Evolutionary conservation across 371 early-diverging fungal genomes (phyloP).

Genomic region (Mucor circinelloides): DNA sequence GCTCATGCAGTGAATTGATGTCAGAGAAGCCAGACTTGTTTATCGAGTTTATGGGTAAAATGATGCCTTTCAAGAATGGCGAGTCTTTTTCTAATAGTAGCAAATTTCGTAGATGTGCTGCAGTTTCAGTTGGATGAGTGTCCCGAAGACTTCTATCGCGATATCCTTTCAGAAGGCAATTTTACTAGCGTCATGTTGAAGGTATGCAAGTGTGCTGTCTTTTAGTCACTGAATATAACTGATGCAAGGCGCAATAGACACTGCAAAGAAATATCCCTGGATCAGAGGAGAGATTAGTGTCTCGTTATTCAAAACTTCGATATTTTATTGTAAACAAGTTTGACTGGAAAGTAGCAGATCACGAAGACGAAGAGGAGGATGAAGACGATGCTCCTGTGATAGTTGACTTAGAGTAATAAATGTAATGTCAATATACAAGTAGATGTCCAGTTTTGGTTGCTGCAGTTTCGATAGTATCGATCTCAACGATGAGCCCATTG

Average conservation of each 20-base stretch:
- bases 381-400: constrained; percentile 71
- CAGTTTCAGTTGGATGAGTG: constrained; percentile 73
- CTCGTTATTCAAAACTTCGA: constrained; percentile 37
- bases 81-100: neutral
- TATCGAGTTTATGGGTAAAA: constrained; percentile 62
- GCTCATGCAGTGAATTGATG: constrained; percentile 65
- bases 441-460: neutral
- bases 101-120: constrained; percentile 45
- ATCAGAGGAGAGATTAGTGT: constrained; percentile 23
- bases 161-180: constrained; percentile 72
- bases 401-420: constrained; percentile 29
- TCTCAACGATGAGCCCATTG: too few species aligned
- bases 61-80: neutral
- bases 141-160: constrained; percentile 80
- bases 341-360: constrained; percentile 49
- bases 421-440: neutral
- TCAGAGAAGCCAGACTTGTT: constrained; percentile 45
- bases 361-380: constrained; percentile 59
- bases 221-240: neutral
- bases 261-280: constrained; percentile 42
- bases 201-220: constrained; percentile 31
- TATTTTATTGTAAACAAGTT: constrained; percentile 47
- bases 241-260: constrained; percentile 4
- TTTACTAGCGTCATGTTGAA: constrained; percentile 63
- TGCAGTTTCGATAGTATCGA: neutral